Base-by-base conservation (phyloP, 2,329 filamentous ascomycete genomes). In the Hawksworthiomyces lignivorus region DNA sequence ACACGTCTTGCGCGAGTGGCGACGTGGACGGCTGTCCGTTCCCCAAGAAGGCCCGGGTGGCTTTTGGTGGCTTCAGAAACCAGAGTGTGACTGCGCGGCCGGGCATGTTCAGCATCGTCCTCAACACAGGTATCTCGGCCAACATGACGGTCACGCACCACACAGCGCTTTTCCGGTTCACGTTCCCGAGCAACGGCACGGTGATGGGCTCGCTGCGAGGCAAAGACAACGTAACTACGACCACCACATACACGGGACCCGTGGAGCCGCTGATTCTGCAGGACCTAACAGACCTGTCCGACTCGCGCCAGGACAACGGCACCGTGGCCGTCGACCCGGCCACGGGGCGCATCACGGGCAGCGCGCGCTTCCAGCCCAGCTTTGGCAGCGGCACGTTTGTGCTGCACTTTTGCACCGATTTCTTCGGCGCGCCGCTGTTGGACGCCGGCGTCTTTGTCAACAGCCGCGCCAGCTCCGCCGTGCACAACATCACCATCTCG, bases 141-240 rank as follows among this genome's bases (percentile, higher is more conserved):
- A 80, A 86, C 50, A 83, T 84, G 74, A 85, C 82, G 0, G 69
- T 74, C 0, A 72, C 80, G 0, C 73, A 81, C n/a, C 79, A 76
- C 48, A 70, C 78, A 0, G 75, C 80, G 3, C 55, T 87, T 4
- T 85, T 84, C 57, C 68, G 70, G 11, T 83, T 86, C 53, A 77
- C 68, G 0, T 84, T 85, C 45, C 72, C 77, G 1, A 53, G 62
- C 9, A 49, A 54, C 0, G 58, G 58, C 14, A 59, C 63, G 43
- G 45, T 38, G 22, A n/a, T 17, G 15, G 37, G 35, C 36, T 37
- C 36, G 19, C 18, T 32, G n/a, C 18, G n/a, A 15, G 35, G 29
- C 28, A 5, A n/a, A 29, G 22, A 11, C n/a, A 41, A 41, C 33
- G 34, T n/a, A 4, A 33, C 18, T 6, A 15, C 17, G 6, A 18